Evolutionary conservation across 2,329 filamentous ascomycete species (phyloP).

Genomic region (Cordyceps farinosa): DNA sequence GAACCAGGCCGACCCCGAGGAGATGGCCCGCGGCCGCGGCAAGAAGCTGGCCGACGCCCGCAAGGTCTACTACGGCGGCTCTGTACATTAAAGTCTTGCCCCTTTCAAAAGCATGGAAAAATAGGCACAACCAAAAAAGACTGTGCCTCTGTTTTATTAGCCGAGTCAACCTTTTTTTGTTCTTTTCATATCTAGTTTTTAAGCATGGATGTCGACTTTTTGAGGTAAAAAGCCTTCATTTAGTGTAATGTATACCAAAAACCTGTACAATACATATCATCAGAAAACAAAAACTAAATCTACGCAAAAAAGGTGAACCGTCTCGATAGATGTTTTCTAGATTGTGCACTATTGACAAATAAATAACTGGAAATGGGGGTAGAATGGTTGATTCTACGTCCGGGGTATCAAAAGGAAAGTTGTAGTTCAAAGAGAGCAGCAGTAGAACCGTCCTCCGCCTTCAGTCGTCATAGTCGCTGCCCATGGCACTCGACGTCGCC

Average conservation of each 20-base stretch:
- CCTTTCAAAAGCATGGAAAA: background rate
- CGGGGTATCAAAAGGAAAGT: background rate
- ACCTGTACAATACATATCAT: background rate
- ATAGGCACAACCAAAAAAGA: background rate
- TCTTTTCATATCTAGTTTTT: too few relatives aligned
- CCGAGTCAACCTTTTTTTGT: too few relatives aligned
- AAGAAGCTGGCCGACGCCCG: constrained; percentile 95
- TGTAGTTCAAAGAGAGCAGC: too few relatives aligned
- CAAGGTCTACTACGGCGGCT: constrained; percentile 93
- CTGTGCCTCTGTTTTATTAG: background rate
- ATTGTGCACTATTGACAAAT: too few relatives aligned
- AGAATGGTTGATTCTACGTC: background rate
- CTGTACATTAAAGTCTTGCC: constrained; percentile 50
- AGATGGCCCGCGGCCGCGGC: constrained; percentile 82
- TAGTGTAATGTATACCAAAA: background rate
- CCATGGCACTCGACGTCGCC: constrained; percentile 8
- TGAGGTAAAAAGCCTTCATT: too few relatives aligned
- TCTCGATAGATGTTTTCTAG: too few relatives aligned
- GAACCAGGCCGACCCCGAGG: constrained; percentile 81
- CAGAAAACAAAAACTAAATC: too few relatives aligned
- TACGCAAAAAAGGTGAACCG: too few relatives aligned
- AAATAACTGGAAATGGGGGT: background rate
- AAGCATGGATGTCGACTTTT: too few relatives aligned
- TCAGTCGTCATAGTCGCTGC: constrained; percentile 12
- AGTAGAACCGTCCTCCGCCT: too few relatives aligned